Conservation (phyloP, 257 asterid species). For the Oldenlandia corymbosa region DNA sequence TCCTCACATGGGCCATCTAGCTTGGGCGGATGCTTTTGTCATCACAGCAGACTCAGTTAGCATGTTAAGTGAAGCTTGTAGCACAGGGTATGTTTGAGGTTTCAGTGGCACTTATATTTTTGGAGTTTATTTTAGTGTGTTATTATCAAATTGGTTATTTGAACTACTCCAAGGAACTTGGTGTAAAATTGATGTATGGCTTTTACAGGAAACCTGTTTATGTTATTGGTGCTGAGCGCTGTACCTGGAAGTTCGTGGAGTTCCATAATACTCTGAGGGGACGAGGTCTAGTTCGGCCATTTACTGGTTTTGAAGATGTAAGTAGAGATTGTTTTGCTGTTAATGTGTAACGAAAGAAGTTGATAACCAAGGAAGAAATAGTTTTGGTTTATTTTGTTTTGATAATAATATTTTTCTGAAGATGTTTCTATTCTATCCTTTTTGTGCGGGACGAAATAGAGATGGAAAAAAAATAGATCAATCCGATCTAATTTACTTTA, state of each 20-base stretch:
- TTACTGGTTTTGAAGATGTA: constrained; percentile 98
- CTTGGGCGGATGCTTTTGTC: constrained; percentile 93
- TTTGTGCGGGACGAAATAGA: neutral
- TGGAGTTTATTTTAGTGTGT: neutral
- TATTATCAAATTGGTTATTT: neutral
- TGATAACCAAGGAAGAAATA: neutral
- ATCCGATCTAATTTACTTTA: neutral
- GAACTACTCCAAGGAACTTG: neutral
- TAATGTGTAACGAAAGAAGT: neutral
- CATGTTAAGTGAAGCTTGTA: constrained; percentile 96
- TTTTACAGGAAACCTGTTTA: constrained; percentile 87
- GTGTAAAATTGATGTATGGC: constrained; percentile 3
- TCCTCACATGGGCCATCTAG: constrained; percentile 94
- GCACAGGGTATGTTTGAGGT: constrained; percentile 71
- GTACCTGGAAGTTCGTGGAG: constrained; percentile 81
- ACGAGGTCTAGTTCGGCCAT: constrained; percentile 81
- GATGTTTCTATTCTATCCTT: neutral
- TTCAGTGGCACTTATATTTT: constrained; percentile 14
- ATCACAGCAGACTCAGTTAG: constrained; percentile 95
- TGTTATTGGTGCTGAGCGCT: constrained; percentile 82
- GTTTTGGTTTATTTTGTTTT: neutral
- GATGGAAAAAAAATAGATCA: neutral
- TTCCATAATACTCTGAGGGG: constrained; percentile 78
- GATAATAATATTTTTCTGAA: neutral
- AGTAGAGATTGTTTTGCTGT: constrained; percentile 28